Percentiles rank a stretch among this genome's conserved stretches.
phyloP scores from a whole-genome alignment of 2,329 filamentous ascomycete genomes.

The Exophiala dermatitidis region DNA sequence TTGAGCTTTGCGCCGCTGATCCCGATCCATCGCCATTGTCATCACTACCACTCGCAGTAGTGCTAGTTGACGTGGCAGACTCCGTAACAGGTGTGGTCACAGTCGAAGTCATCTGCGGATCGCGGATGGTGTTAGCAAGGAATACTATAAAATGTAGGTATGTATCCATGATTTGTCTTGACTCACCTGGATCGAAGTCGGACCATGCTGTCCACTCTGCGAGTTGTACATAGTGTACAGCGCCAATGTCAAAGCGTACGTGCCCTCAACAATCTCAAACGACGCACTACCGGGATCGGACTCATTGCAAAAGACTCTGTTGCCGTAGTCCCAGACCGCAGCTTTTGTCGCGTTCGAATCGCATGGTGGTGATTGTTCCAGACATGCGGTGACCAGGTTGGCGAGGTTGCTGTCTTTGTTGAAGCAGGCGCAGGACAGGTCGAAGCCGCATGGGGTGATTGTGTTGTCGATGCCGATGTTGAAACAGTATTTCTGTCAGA shows the following conservation, averaged over 20 bases:
- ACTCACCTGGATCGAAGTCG: background rate
- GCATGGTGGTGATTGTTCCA: background rate
- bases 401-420: background rate
- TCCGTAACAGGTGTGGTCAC: background rate
- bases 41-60: background rate
- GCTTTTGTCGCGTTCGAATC: background rate
- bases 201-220: background rate
- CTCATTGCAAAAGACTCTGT: background rate
- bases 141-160: background rate
- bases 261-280: background rate
- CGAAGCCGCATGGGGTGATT: background rate
- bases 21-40: background rate
- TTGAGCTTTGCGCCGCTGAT: background rate
- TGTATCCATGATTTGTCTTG: background rate
- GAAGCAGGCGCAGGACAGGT: background rate
- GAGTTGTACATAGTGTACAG: background rate
- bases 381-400: background rate
- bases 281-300: background rate
- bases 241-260: background rate
- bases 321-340: background rate
- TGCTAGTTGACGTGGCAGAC: background rate
- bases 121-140: background rate
- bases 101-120: background rate
- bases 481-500: background rate
- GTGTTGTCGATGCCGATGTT: background rate